Percentiles rank a stretch among this genome's conserved stretches.
These are phyloP conservation scores for Dothistroma septosporum DNA, from an alignment of 2,329 filamentous ascomycete genomes.

Conservation along the genomic window DNA sequence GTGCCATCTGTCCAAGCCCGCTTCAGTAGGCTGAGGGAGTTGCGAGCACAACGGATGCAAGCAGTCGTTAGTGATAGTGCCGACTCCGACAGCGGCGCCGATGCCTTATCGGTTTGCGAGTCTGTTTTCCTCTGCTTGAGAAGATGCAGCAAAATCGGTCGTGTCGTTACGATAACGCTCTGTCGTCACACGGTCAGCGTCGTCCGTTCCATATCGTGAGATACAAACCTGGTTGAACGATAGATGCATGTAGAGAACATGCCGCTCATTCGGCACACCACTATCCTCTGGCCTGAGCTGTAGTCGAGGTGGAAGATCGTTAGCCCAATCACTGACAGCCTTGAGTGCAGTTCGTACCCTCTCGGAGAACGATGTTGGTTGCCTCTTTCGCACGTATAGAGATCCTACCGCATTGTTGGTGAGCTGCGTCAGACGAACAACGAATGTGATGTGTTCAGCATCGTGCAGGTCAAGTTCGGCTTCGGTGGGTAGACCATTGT, in stretches of 20 bases:
- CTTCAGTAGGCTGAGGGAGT: conserved; percentile 43
- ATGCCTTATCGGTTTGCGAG: neutral
- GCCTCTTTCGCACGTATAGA: conserved; percentile 31
- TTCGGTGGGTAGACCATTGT: conserved; percentile 29
- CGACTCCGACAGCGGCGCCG: conserved; percentile 21
- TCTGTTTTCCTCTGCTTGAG: conserved; percentile 16
- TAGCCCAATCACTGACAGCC: conserved; percentile 38
- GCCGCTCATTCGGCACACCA: conserved; percentile 11
- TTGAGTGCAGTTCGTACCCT: conserved; percentile 38
- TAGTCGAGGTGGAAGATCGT: conserved; percentile 34
- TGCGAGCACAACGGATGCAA: conserved; percentile 44
- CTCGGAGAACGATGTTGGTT: conserved; percentile 33
- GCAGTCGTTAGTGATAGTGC: conserved; percentile 43
- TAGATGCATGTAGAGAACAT: conserved; percentile 36
- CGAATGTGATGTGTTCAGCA: conserved; percentile 38
- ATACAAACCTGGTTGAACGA: conserved; percentile 31
- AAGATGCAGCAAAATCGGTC: conserved; percentile 35
- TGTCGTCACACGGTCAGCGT: neutral
- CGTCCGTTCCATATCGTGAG: too few species aligned
- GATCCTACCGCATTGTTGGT: conserved; percentile 27
- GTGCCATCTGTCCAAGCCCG: conserved; percentile 48
- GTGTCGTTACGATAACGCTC: conserved; percentile 32
- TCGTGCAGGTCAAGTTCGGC: conserved; percentile 33
- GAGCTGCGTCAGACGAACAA: conserved; percentile 39
- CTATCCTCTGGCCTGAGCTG: conserved; percentile 29